Evolutionary conservation across 1,284 basidiomycete species (phyloP).

Genomic region (Pseudozyma hubeiensis): DNA sequence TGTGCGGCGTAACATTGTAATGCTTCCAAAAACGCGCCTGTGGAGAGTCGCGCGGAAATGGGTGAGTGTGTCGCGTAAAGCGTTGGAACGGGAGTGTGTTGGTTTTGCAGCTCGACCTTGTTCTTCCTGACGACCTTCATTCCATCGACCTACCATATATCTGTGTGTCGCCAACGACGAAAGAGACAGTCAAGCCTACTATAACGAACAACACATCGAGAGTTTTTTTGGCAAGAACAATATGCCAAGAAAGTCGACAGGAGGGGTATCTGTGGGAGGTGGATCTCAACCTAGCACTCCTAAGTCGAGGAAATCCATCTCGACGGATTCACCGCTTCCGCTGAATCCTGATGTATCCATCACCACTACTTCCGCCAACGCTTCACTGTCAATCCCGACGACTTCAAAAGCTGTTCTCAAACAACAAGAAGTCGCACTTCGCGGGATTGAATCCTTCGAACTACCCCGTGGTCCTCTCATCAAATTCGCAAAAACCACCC

Average conservation of each 20-base stretch:
- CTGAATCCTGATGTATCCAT: background rate
- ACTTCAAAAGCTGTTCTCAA: conserved; percentile 17
- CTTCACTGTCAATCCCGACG: conserved; percentile 6
- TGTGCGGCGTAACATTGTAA: too few species aligned
- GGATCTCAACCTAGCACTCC: conserved; percentile 18
- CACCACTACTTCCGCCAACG: background rate
- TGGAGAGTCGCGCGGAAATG: background rate
- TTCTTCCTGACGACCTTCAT: too few species aligned
- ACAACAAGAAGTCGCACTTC: conserved; percentile 35
- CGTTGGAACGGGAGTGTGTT: background rate
- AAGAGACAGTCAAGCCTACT: too few species aligned
- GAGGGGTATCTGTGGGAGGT: background rate
- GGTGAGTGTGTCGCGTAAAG: conserved; percentile 1
- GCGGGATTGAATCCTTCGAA: conserved; percentile 81
- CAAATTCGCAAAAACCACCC: conserved; percentile 79
- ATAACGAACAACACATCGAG: too few species aligned
- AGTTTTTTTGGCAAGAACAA: too few species aligned
- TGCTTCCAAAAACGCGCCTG: too few species aligned
- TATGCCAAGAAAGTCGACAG: conserved; percentile 40
- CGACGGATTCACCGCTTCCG: background rate
- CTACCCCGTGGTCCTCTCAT: conserved; percentile 83
- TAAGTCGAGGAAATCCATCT: conserved; percentile 5
- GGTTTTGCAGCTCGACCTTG: background rate
- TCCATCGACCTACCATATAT: too few species aligned
- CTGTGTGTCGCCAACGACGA: too few species aligned